Base-by-base conservation (phyloP, 1,284 basidiomycete genomes). In the Xerocomus tenax region DNA sequence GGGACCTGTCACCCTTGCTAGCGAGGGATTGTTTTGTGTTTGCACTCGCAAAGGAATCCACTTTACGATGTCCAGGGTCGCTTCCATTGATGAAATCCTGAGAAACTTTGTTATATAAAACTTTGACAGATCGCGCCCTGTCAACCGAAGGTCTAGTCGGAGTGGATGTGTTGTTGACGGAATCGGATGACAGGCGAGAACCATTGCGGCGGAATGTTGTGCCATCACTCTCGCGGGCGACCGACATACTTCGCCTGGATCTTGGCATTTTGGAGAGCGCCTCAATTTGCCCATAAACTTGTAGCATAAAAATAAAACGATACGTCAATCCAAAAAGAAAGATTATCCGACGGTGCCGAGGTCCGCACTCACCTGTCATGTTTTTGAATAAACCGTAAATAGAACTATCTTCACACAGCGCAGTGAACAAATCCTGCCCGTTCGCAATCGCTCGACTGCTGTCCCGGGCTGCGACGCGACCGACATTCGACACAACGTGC, bases 401-500 rank as follows among this genome's bases (percentile, higher is more conserved):
- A 45, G 82, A 74, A 59, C 87, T 82, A 66, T 94, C 91, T 68
- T 94, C 91, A 56, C 89, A 91, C 25, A 94, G 73, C 0, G 91
- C 90, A 21, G 82, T 76, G 65, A 89, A 92, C 30, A 95, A 71
- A 64, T 94, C 89, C 55, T 89, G 81, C 6, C 82, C 73, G 15
- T 80, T 83, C 16, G 90, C 90, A 7, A 72, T 74, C 5, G 83
- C 79, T 41, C 84, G 78, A 59, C 87, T 87, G 61, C 84, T 90
- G 65, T 93, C 91, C 48, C 91, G 78, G 29, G 87, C 80, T 19
- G 84, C 82, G 23, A 94, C 89, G 36, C 87, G 80, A 47, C 86
- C 83, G 23, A 94, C 80, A 60, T 87, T 89, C 5, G 84, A 79
- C 40, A 94, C 73, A 45, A 93, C 74, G 68, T 91, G 88, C 64